phyloP scores from a whole-genome alignment of 208 protist species.

The Angomonas desouzai region DNA sequence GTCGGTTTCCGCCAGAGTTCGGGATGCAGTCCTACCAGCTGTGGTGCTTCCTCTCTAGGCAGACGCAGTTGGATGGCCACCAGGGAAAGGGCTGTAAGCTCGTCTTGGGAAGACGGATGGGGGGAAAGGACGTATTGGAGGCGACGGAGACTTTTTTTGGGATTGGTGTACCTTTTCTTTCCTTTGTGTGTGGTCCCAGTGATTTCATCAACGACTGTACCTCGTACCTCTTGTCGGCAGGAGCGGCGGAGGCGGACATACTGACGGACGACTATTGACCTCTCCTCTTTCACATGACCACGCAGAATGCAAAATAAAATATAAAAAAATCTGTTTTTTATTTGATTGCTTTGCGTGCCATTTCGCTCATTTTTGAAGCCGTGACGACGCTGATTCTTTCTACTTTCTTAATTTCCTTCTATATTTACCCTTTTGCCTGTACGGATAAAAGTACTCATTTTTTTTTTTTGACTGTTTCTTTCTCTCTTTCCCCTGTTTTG shows the following conservation, averaged over 20 bases:
- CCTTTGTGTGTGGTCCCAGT: constrained; percentile 66
- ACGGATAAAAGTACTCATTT: not conserved
- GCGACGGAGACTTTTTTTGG: constrained; percentile 36
- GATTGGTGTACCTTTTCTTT: constrained; percentile 29
- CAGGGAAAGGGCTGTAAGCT: not conserved
- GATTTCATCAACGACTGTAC: constrained; percentile 46
- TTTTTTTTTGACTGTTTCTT: constrained; percentile 17
- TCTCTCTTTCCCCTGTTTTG: not conserved
- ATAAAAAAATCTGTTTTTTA: too few species aligned
- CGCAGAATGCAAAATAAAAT: too few species aligned
- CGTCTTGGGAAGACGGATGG: constrained; percentile 31
- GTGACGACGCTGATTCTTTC: too few species aligned
- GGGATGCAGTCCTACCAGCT: constrained; percentile 22
- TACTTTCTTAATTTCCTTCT: constrained; percentile 16
- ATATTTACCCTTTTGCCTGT: not conserved
- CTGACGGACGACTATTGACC: constrained; percentile 49
- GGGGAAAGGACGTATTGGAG: constrained; percentile 27
- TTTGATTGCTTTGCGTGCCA: too few species aligned
- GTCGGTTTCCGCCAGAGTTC: constrained; percentile 11
- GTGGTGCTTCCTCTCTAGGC: constrained; percentile 14
- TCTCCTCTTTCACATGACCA: too few species aligned
- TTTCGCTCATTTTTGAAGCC: too few species aligned
- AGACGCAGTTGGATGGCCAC: too few species aligned
- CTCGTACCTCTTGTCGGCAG: constrained; percentile 34
- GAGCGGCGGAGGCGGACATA: constrained; percentile 49